Percentiles rank a stretch among this genome's conserved stretches.
Conservation (phyloP, 2,329 filamentous ascomycete genomes). For the Thielaviopsis ethacetica region DNA sequence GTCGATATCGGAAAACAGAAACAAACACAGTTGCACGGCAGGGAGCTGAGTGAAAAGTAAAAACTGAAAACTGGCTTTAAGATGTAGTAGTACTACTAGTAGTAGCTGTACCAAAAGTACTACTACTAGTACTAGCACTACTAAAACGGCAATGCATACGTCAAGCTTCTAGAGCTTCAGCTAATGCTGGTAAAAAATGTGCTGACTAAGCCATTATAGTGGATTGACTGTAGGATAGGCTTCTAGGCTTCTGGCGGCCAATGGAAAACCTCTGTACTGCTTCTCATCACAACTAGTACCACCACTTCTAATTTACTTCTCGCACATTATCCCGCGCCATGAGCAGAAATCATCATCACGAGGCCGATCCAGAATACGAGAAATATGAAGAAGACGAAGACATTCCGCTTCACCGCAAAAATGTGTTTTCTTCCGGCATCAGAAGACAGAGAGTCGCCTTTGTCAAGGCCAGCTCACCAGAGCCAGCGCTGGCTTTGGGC, state of each 20-base stretch:
- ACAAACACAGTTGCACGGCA: not conserved
- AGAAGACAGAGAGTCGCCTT: slow-evolving; percentile 39
- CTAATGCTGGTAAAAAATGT: not conserved
- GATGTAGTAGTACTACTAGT: no score
- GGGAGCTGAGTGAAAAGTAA: not conserved
- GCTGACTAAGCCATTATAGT: no score
- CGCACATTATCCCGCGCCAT: not conserved
- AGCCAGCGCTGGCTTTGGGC: slow-evolving; percentile 9
- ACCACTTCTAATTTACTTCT: not conserved
- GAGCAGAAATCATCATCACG: not conserved
- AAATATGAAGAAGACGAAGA: slow-evolving; percentile 26
- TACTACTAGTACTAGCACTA: not conserved
- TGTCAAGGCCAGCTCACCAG: slow-evolving; percentile 33
- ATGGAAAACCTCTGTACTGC: no score
- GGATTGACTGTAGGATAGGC: no score
- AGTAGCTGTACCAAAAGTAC: not conserved
- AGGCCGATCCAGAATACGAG: slow-evolving; percentile 11
- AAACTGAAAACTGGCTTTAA: not conserved
- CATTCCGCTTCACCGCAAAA: slow-evolving; percentile 34
- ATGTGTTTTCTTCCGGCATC: slow-evolving; percentile 39
- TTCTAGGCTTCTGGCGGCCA: not conserved
- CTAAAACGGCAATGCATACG: not conserved
- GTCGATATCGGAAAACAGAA: not conserved
- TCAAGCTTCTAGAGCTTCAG: not conserved
- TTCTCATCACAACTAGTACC: not conserved